phyloP scores from a whole-genome alignment of 2,329 filamentous ascomycete genomes.

The Aspergillus fischeri region DNA sequence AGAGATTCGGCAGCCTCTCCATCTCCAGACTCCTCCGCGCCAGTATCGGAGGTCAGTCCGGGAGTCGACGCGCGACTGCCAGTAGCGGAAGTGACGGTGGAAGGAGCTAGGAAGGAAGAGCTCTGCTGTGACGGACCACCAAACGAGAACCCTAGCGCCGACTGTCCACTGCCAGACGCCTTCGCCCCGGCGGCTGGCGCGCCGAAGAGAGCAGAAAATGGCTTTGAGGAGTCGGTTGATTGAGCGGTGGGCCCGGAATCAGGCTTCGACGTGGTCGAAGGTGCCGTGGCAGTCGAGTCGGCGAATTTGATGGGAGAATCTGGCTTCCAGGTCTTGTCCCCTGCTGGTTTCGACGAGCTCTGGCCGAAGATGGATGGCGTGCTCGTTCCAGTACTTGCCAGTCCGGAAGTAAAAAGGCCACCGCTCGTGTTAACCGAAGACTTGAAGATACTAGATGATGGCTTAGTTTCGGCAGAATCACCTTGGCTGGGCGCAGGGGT shows the following conservation, averaged over 20 bases:
- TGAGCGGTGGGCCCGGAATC: conserved; percentile 19
- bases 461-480: conserved; percentile 9
- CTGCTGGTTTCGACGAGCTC: conserved; percentile 9
- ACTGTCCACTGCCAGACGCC: conserved; percentile 14
- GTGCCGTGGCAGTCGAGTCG: conserved; percentile 17
- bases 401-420: conserved; percentile 27
- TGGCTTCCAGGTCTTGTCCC: conserved; percentile 47
- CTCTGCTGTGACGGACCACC: conserved; percentile 25
- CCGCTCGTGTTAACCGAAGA: conserved; percentile 14
- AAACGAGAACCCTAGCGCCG: conserved; percentile 38
- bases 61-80: conserved; percentile 46
- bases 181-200: conserved; percentile 17
- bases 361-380: conserved; percentile 16
- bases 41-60: conserved; percentile 42
- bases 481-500: conserved; percentile 11
- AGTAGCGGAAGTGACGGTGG: conserved; percentile 32
- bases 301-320: conserved; percentile 47
- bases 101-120: conserved; percentile 23
- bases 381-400: conserved; percentile 11
- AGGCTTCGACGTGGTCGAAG: conserved; percentile 23
- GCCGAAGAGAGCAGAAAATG: conserved; percentile 29
- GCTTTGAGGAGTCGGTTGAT: conserved; percentile 21
- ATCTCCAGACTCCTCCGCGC: conserved; percentile 40
- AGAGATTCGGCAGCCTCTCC: conserved; percentile 56
- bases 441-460: conserved; percentile 16